A percentile compares a stretch with the other conserved stretches of the same genome.
Evolutionary conservation across 106 monocot genomes (phyloP).

Genomic region (Cymbidium sinense): DNA sequence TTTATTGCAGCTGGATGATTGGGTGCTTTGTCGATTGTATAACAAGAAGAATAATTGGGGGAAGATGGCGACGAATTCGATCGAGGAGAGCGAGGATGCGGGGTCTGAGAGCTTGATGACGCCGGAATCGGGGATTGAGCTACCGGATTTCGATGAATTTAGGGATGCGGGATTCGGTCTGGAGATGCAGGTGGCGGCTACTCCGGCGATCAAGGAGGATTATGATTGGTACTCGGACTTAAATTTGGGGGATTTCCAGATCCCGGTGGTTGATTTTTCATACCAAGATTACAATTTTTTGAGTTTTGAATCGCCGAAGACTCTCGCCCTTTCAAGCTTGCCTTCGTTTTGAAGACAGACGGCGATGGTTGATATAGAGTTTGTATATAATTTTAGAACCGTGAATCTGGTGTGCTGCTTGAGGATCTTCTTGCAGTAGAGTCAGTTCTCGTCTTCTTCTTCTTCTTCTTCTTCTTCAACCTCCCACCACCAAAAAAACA

Average conservation of each 20-base stretch:
- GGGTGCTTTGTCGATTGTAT: conserved; percentile 62
- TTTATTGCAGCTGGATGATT: conserved; percentile 50
- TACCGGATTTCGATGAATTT: conserved; percentile 15
- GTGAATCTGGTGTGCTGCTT: background rate
- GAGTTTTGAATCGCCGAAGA: conserved; percentile 17
- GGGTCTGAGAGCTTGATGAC: conserved; percentile 35
- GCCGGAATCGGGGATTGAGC: conserved; percentile 48
- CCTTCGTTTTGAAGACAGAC: conserved; percentile 19
- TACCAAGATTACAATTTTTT: conserved; percentile 29
- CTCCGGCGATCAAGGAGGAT: conserved; percentile 26
- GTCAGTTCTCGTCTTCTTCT: no score
- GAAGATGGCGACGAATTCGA: conserved; percentile 19
- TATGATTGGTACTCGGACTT: conserved; percentile 47
- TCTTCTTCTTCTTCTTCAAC: no score
- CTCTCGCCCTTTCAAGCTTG: background rate
- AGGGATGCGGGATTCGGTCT: background rate
- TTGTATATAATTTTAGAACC: background rate
- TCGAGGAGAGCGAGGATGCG: conserved; percentile 22
- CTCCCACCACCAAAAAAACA: no score
- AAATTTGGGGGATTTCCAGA: conserved; percentile 17
- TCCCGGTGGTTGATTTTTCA: conserved; percentile 1
- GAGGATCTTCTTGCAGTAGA: background rate
- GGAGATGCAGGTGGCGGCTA: background rate
- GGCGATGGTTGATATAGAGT: background rate
- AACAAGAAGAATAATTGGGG: conserved; percentile 68